Evolutionary conservation across 495 filamentous ascomycete species (phyloP).

Genomic region (Xylaria intraflava): DNA sequence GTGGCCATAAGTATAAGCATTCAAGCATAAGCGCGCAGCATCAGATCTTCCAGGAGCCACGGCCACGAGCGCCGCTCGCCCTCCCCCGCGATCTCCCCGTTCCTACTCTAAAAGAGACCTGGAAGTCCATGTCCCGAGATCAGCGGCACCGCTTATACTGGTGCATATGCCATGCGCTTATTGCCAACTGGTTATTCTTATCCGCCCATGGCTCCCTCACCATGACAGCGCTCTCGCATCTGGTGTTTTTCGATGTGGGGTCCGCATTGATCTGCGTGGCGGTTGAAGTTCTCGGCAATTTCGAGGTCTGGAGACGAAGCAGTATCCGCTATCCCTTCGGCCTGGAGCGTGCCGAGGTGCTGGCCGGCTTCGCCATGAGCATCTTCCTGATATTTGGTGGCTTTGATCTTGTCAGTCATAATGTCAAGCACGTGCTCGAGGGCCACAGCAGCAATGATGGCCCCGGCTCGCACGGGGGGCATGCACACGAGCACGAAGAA

Average conservation of each 20-base stretch:
- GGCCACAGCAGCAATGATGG: slow-evolving; percentile 42
- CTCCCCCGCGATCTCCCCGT: slow-evolving; percentile 90
- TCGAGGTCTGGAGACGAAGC: slow-evolving; percentile 93
- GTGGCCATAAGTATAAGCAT: slow-evolving; percentile 97
- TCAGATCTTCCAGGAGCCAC: slow-evolving; percentile 94
- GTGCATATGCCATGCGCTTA: slow-evolving; percentile 79
- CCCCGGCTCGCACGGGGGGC: slow-evolving; percentile 60
- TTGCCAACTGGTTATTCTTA: slow-evolving; percentile 79
- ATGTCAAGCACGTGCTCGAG: slow-evolving; percentile 78
- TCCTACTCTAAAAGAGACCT: slow-evolving; percentile 82
- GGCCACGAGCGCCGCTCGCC: slow-evolving; percentile 75
- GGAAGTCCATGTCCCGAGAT: slow-evolving; percentile 76
- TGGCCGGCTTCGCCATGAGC: slow-evolving; percentile 95
- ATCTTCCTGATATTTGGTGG: slow-evolving; percentile 94
- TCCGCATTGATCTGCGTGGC: slow-evolving; percentile 88
- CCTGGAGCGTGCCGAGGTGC: slow-evolving; percentile 82
- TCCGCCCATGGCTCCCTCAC: slow-evolving; percentile 80
- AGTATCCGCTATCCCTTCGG: slow-evolving; percentile 91
- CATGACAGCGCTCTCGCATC: slow-evolving; percentile 84
- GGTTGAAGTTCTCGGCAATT: slow-evolving; percentile 89
- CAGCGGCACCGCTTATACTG: slow-evolving; percentile 78
- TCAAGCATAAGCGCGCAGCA: slow-evolving; percentile 80
- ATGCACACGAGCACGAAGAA: slow-evolving; percentile 46
- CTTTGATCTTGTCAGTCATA: slow-evolving; percentile 88
- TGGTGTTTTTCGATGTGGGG: slow-evolving; percentile 90